These are phyloP conservation scores for Solanum aculeatissimum DNA, from an alignment of 305 asterid genomes.

Conservation along the genomic window DNA sequence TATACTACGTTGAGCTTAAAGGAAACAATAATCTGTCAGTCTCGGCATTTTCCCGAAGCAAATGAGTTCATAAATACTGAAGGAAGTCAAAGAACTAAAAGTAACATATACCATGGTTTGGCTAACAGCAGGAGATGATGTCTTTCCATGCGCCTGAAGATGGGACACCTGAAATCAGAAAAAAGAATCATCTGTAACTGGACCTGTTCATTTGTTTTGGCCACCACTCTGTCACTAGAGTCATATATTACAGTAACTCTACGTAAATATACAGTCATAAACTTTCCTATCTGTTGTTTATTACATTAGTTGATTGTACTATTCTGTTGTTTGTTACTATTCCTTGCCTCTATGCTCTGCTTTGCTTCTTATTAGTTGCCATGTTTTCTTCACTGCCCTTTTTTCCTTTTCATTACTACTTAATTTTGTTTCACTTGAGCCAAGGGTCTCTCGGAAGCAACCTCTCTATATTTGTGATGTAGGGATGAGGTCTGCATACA, in stretches of 20 bases:
- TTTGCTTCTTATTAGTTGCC: background rate
- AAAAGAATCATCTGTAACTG: background rate
- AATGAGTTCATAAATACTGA: background rate
- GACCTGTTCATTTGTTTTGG: background rate
- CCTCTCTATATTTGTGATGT: background rate
- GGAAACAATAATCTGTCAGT: background rate
- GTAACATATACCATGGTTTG: conserved; percentile 12
- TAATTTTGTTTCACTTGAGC: background rate
- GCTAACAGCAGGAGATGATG: conserved; percentile 8
- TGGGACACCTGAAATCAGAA: conserved; percentile 10
- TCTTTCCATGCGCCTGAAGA: conserved; percentile 12
- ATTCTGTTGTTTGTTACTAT: background rate
- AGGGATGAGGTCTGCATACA: background rate
- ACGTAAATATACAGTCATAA: background rate
- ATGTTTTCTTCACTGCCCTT: background rate
- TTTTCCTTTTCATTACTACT: background rate
- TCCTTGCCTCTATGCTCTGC: background rate
- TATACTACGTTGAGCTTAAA: background rate
- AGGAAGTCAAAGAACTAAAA: background rate
- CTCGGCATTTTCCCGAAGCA: background rate
- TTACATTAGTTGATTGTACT: background rate
- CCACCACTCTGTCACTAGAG: background rate
- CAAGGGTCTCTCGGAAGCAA: background rate
- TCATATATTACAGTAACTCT: background rate
- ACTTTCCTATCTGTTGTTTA: background rate